Conservation (phyloP, 1,284 basidiomycete genomes). For the Ustilago loliicola region DNA sequence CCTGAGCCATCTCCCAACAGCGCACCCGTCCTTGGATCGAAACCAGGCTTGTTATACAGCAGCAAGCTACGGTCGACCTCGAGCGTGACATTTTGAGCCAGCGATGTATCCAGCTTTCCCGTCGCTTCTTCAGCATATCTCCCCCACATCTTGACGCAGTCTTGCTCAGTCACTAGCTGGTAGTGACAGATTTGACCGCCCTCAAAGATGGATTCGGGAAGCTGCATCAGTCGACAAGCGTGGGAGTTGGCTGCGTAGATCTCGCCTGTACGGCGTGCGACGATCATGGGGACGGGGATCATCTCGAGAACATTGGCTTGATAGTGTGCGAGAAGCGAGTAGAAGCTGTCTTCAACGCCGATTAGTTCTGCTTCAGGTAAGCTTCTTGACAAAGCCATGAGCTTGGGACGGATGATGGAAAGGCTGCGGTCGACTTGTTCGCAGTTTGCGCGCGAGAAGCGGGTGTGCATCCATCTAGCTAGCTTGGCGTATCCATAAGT, state of each 20-base stretch:
- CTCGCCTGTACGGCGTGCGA: conserved; percentile 46
- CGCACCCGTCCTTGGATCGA: conserved; percentile 45
- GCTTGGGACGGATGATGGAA: conserved; percentile 33
- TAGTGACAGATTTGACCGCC: conserved; percentile 52
- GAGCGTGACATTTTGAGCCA: conserved; percentile 17
- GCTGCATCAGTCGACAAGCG: conserved; percentile 29
- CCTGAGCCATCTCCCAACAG: conserved; percentile 25
- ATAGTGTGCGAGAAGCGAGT: conserved; percentile 38
- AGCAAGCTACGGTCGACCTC: conserved; percentile 45
- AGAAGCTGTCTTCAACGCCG: conserved; percentile 42
- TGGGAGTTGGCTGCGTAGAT: conserved; percentile 52
- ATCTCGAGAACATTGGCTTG: conserved; percentile 44
- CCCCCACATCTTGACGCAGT: conserved; percentile 42
- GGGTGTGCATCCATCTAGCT: conserved; percentile 52
- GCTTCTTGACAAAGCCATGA: conserved; percentile 39
- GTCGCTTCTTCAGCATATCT: conserved; percentile 30
- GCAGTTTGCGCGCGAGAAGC: conserved; percentile 36
- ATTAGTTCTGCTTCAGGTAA: conserved; percentile 46
- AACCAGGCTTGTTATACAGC: conserved; percentile 40
- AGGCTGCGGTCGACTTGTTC: conserved; percentile 43
- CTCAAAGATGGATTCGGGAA: conserved; percentile 40
- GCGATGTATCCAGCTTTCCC: conserved; percentile 19
- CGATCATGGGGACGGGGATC: conserved; percentile 41
- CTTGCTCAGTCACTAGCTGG: conserved; percentile 38
- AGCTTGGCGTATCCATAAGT: conserved; percentile 56